Evolutionary conservation across 768 basidiomycete genomes (phyloP), one percentile per base, ranked within the genome.

Genomic region (Boletus vinaceobasis): DNA sequence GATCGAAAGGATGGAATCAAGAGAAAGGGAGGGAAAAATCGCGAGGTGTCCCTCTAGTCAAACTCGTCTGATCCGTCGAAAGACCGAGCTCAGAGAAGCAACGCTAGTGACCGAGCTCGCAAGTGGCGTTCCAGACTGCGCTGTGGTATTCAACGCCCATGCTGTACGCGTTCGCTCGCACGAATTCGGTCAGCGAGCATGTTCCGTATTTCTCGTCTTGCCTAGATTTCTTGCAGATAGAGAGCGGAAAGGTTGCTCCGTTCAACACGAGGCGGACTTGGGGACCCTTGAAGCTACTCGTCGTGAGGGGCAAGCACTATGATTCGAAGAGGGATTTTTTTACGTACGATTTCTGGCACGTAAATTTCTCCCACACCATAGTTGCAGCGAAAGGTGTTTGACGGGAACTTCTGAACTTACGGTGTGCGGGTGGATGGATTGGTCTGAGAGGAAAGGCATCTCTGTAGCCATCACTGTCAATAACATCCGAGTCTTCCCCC

Each of bases 321-420:
- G 36, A 11, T 27, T 17, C 27, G 7, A 48, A 9, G 26, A 4
- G 11, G 9, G 14, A 7, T 2, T 48, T 10, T 23, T 23, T 23
- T 4, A 63, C 66, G 37, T 35, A 73, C 73, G 72, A 74, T n/a
- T 59, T 57, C 31, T 60, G 43, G 63, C 77, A 77, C 4, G 65
- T 63, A 60, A 75, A 77, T 57, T 61, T 70, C 62, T 77, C 76
- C 75, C 75, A 77, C 17, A 74, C 52, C 72, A 78, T 76, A 33
- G 65, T 67, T 31, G 74, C 75, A 21, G 63, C 75, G 50, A 78
- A 78, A 19, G 77, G 77, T 10, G 72, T 63, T 56, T 75, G 75
- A 11, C 58, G 21, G 4, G 74, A 71, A 15, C 67, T 75, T 48
- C 66, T 62, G 63, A 71, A 78, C 37, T 69, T 73, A 32, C 77